A percentile compares a stretch with the other conserved stretches of the same genome.
phyloP scores from a whole-genome alignment of 2,329 filamentous ascomycete species.

The Leptosphaerulina australis region DNA sequence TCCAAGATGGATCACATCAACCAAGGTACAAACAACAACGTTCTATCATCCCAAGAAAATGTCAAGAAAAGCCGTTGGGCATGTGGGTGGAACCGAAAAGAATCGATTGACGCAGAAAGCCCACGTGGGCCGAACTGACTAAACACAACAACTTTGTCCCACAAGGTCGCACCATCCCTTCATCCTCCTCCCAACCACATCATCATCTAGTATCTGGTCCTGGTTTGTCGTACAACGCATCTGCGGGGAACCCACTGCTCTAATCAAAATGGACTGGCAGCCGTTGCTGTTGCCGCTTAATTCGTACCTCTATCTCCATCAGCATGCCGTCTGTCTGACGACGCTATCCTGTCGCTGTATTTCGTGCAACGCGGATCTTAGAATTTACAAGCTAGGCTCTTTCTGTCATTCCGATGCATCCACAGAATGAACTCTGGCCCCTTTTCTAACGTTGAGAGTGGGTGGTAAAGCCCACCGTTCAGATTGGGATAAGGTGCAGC shows the following conservation, averaged over 20 bases:
- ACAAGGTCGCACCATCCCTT: slow-evolving; percentile 29
- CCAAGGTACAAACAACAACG: background rate
- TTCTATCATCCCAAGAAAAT: background rate
- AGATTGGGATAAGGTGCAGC: slow-evolving; percentile 6
- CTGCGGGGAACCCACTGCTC: slow-evolving; percentile 25
- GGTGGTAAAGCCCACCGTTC: background rate
- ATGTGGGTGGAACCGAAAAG: slow-evolving; percentile 12
- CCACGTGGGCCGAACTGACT: slow-evolving; percentile 30
- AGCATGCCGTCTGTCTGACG: slow-evolving; percentile 25
- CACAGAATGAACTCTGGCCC: background rate
- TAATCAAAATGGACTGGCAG: slow-evolving; percentile 32
- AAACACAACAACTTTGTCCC: slow-evolving; percentile 18
- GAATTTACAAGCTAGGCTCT: slow-evolving; percentile 1
- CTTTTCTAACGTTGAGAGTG: background rate
- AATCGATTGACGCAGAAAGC: slow-evolving; percentile 15
- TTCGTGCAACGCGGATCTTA: slow-evolving; percentile 18
- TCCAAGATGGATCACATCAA: background rate
- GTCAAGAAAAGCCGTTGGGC: slow-evolving; percentile 1
- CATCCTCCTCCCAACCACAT: slow-evolving; percentile 32
- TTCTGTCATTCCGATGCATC: slow-evolving; percentile 3
- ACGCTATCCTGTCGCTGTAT: slow-evolving; percentile 20
- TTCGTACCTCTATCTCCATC: slow-evolving; percentile 17
- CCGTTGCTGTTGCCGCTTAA: slow-evolving; percentile 28
- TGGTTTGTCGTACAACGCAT: slow-evolving; percentile 25
- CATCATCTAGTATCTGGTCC: slow-evolving; percentile 22